A percentile compares a stretch with the other conserved stretches of the same genome.
Conservation (phyloP, 345 rosid genomes). For the Camelina sativa region DNA sequence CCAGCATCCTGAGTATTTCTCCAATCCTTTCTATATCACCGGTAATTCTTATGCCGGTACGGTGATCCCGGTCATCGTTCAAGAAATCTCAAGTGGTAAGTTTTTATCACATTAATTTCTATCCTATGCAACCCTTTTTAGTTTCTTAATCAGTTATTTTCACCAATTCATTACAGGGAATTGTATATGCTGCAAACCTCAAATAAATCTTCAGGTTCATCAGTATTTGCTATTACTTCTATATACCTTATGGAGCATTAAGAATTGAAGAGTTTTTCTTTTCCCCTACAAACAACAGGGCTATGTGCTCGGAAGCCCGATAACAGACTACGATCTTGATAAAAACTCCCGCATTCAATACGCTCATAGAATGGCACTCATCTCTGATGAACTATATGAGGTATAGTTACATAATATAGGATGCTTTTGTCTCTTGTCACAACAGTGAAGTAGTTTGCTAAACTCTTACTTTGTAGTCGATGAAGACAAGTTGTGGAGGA, state of each 20-base stretch:
- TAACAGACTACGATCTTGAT: not conserved
- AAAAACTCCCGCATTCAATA: not conserved
- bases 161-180: constrained; percentile 51
- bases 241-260: not conserved
- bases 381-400: not conserved
- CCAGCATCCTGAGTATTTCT: not conserved
- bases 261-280: not conserved
- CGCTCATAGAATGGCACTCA: not conserved
- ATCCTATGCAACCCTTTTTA: too few species aligned
- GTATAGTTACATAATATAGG: not conserved
- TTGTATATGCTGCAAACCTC: constrained; percentile 43
- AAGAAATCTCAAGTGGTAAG: not conserved
- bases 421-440: not conserved
- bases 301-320: not conserved
- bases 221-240: not conserved
- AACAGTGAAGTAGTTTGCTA: not conserved
- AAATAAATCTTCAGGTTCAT: constrained; percentile 58
- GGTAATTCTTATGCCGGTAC: not conserved
- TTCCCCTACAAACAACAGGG: not conserved
- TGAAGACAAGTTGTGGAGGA: constrained; percentile 43
- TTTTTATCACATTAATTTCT: too few species aligned
- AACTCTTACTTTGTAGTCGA: constrained; percentile 39
- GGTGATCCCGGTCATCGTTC: not conserved
- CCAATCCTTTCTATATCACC: not conserved
- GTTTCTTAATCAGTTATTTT: not conserved